These are phyloP conservation scores for Deuterostichococcus epilithicus DNA, from an alignment of 139 green algal genomes.

Conservation along the genomic window DNA sequence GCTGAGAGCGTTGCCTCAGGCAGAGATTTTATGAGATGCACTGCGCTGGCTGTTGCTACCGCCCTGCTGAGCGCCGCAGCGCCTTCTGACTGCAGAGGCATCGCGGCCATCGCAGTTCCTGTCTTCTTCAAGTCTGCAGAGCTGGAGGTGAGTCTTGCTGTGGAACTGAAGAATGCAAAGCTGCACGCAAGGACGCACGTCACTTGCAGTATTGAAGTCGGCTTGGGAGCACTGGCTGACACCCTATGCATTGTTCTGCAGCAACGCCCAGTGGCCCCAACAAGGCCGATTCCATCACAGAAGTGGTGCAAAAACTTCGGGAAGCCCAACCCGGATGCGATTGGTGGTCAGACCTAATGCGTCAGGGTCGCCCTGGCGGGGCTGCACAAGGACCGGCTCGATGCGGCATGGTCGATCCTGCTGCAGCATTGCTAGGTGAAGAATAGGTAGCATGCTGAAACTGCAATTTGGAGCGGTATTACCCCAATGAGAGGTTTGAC, in stretches of 20 bases:
- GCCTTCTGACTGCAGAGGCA: constrained; percentile 10
- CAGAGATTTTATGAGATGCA: not conserved
- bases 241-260: not conserved
- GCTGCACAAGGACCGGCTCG: no score
- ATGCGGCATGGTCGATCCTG: no score
- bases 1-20: not conserved
- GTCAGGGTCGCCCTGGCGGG: no score
- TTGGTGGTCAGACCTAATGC: not conserved
- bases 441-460: no score
- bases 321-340: constrained; percentile 6
- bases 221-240: not conserved
- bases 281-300: constrained; percentile 24
- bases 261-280: constrained; percentile 12
- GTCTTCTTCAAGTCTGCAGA: constrained; percentile 10
- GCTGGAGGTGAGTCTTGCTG: constrained; percentile 14
- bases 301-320: constrained; percentile 25
- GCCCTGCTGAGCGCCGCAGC: not conserved
- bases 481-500: no score
- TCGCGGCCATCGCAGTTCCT: constrained; percentile 6
- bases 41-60: not conserved
- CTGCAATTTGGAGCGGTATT: no score
- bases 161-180: not conserved
- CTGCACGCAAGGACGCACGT: not conserved
- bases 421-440: no score
- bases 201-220: not conserved